These are phyloP conservation scores for Beta macrorhiza DNA, from an alignment of 179 eudicot genomes.

Conservation along the genomic window DNA sequence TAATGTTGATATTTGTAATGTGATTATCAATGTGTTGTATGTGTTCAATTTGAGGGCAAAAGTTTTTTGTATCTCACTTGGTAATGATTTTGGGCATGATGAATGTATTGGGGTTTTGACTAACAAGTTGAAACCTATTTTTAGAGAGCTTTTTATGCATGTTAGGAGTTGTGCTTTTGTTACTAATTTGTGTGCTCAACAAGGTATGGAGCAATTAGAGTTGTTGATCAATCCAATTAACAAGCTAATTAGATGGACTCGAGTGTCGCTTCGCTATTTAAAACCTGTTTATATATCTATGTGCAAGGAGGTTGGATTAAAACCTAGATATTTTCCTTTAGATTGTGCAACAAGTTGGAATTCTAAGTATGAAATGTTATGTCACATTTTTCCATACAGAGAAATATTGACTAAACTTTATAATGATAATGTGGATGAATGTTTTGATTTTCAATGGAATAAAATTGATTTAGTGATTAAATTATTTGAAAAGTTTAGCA, in stretches of 20 bases:
- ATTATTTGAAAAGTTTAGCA: slow-evolving; percentile 1
- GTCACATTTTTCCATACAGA: background rate
- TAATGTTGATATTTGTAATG: background rate
- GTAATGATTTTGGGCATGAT: background rate
- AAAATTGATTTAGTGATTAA: background rate
- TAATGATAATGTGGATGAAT: background rate
- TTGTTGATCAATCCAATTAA: background rate
- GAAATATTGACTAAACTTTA: slow-evolving; percentile 2
- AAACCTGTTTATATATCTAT: background rate
- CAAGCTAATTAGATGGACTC: slow-evolving; percentile 3
- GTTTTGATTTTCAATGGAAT: background rate
- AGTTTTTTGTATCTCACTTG: slow-evolving; percentile 1
- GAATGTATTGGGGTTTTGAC: background rate
- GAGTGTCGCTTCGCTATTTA: background rate
- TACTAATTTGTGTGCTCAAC: slow-evolving; percentile 14
- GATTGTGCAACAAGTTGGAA: background rate
- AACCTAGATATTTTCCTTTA: background rate
- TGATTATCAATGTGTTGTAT: background rate
- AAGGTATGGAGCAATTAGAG: background rate
- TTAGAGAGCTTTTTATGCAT: background rate
- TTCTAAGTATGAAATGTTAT: background rate
- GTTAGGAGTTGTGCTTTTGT: slow-evolving; percentile 9
- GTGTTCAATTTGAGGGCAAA: background rate
- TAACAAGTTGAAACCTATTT: background rate
- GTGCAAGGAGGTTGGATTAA: background rate